Base-by-base conservation (phyloP, 257 asterid genomes). In the Gentiana dahurica region DNA sequence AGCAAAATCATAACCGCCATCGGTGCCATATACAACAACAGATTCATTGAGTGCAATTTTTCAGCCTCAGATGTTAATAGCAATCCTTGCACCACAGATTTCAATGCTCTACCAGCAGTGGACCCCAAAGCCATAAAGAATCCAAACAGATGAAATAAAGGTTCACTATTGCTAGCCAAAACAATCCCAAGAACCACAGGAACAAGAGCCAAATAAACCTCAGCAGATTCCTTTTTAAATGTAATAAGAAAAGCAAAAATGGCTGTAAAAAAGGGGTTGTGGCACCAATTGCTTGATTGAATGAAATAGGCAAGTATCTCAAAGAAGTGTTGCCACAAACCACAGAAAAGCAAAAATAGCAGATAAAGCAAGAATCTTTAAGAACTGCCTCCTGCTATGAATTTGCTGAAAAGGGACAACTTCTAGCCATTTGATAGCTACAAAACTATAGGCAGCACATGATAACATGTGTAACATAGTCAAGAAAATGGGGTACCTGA, bases 221-320 rank as follows among this genome's bases (percentile, higher is more conserved):
- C 93, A 1, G 83, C 90, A 2, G 97, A 70, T 56, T 92, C 98
- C 61, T 78, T 88, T 67, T 81, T 81, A 54, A 82, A 88, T 2
- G 88, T 88, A 39, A 92, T 83, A 6, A 85, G 66, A 55, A 87
- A 91, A 1, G 97, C 95, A 61, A 91, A 91, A 48, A 91, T 81
- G 8, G 98, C 97, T 0, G 98, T 91, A 60, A 91, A 91, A 91
- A 91, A 0, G 97, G 97, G 8, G 98, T 91, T 12, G 97, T 87
- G 0, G 97, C 97, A 24, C 98, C 98, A 39, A 85, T 85, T 3
- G 95, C 98, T 46, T 91, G 97, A 53, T 91, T 91, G 58, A 91
- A 91, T 8, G 98, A 91, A 0, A 91, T 93, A 4, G 96, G 98
- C 49, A 91, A 73, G 73, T 87, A 91, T 53, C 98, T 66, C 55